Base-by-base conservation (phyloP, 2,329 filamentous ascomycete genomes). In the Aspergillus brunneoviolaceus region DNA sequence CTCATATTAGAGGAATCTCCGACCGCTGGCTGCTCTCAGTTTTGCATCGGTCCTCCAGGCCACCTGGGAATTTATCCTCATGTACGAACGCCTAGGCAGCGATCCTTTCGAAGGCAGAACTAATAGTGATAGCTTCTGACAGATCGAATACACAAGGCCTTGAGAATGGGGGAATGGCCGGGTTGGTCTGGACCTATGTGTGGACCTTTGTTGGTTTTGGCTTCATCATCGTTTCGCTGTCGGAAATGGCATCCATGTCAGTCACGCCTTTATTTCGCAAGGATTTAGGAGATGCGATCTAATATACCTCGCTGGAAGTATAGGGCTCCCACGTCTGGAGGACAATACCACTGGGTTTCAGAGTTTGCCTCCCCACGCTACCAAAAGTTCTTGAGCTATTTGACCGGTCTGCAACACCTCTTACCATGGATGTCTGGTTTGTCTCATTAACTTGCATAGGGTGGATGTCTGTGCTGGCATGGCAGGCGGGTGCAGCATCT, bases 161-260 rank as follows among this genome's bases (percentile, higher is more conserved):
- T 7, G 57, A 64, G 19, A 64, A 72, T 59, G 69, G 69, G 2
- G 69, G 71, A 3, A 53, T 66, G n/a, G 61, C 69, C 4, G 70
- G 68, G 16, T 50, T 71, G 60, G 67, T 70, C 45, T 72, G 70
- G 69, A 67, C 71, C 0, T 77, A 70, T 58, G 59, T 77, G 5
- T 72, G 72, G 64, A 76, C 88, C 31, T 77, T 89, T 19, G 86
- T 93, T 6, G 88, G 89, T 0, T 84, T 89, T 27, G 88, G 89
- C 6, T 87, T 87, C 25, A 81, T 93, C 19, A 70, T 77, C 31
- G 64, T 66, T 16, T 76, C 75, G 4, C 80, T 94, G 69, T 84
- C 89, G 0, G 91, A 96, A 72, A 81, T 92, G 76, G 72, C 74
- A 11, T 75, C 72, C 1, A 79, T 78, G 69, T 71, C 54, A 57